Evolutionary conservation across 2,329 filamentous ascomycete genomes (phyloP), one percentile per base, ranked within the genome.

Genomic region (Dissoconium aciculare): DNA sequence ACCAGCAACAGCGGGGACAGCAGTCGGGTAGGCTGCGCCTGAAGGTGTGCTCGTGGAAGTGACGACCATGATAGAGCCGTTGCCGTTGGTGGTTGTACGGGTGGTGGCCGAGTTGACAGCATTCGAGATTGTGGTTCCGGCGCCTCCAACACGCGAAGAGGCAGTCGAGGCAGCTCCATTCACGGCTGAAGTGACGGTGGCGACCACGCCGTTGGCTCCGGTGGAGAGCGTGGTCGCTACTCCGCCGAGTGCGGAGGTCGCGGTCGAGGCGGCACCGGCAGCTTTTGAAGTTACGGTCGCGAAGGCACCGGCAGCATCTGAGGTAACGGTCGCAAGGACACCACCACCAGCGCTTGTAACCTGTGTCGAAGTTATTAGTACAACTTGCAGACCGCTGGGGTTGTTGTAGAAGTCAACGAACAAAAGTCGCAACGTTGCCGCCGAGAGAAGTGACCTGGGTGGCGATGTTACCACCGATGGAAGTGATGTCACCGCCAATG

Each of bases 1-100:
- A 10, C 48, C 53, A 11, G 51, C 54, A 17, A 38, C 13, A 16
- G 40, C 25, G 14, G 45, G 45, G 3, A 36, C 43, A 26, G 33
- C 46, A 11, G 46, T 49, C 16, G 29, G 30, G 12, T 19, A 29
- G 13, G 13, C 30, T 13, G 33, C 36, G 11, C 17, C 25, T 8
- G 26, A 17, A 11, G 26, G 17, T 13, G 27, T 29, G 11, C 11
- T 17, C 5, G 28, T 28, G 14, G 25, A 29, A 19, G 36, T 26
- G 19, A n/a, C n/a, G 19, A 15, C 9, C 14, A 8, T 8, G 19
- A 23, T 23, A n/a, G n/a, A n/a, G 19, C 19, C 19, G 19, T 19
- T 35, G 5, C 27, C 17, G 11, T 19, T 33, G 16, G 31, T 31
- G 17, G 15, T 19, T n/a, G 24, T 19, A 11, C 17, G 14, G 8